These are phyloP conservation scores for Candida yuanshanica DNA, from an alignment of 805 yeast genomes.

Conservation along the genomic window DNA sequence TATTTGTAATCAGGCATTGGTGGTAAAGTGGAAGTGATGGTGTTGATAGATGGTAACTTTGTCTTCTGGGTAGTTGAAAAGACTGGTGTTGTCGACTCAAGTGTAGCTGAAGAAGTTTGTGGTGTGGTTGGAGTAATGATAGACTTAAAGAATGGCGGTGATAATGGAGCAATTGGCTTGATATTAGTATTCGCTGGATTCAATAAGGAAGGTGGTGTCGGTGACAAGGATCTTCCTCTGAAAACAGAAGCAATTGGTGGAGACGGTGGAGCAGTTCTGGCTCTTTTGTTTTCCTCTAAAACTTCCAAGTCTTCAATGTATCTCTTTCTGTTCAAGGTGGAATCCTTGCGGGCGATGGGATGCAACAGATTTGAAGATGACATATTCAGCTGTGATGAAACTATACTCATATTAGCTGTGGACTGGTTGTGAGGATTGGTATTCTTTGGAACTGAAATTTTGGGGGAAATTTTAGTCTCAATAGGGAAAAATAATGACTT, in stretches of 20 bases:
- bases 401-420: slow-evolving; percentile 6
- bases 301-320: slow-evolving; percentile 13
- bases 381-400: slow-evolving; percentile 4
- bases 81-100: slow-evolving; percentile 1
- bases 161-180: slow-evolving; percentile 2
- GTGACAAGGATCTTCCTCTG: slow-evolving; percentile 22
- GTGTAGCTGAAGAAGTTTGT: slow-evolving; percentile 1
- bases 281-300: slow-evolving; percentile 26
- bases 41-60: slow-evolving; percentile 9
- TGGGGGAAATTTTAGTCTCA: background rate
- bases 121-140: slow-evolving; percentile 10
- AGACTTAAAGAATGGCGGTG: slow-evolving; percentile 12
- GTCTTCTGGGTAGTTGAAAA: slow-evolving; percentile 17
- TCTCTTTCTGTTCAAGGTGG: slow-evolving; percentile 18
- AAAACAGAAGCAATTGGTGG: slow-evolving; percentile 24
- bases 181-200: background rate
- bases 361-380: slow-evolving; percentile 6
- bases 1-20: slow-evolving; percentile 10
- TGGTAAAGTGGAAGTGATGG: slow-evolving; percentile 7
- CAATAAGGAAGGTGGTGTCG: slow-evolving; percentile 11
- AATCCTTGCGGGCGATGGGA: slow-evolving; percentile 3
- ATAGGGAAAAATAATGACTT: background rate
- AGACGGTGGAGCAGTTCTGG: slow-evolving; percentile 44
- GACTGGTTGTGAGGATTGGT: background rate
- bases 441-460: background rate